Evolutionary conservation across 2,329 filamentous ascomycete genomes (phyloP).

Genomic region (Diplodia seriata): DNA sequence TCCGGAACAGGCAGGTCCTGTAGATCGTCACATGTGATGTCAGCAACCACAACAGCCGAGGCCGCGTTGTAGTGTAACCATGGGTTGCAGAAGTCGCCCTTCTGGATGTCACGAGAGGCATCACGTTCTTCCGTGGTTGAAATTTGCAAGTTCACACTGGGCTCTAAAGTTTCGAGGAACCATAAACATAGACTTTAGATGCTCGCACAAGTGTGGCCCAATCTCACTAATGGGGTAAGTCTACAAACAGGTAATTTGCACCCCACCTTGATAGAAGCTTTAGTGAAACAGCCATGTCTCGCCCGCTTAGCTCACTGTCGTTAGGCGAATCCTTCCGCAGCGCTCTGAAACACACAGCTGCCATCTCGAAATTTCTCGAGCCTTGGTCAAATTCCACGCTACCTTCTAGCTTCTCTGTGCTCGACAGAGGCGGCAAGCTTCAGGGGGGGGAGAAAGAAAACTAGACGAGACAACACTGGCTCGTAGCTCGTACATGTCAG

Average conservation of each 20-base stretch:
- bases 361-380: neutral
- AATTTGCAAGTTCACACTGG: too few species aligned
- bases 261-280: too few species aligned
- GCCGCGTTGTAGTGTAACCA: too few species aligned
- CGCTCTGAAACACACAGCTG: neutral
- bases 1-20: slow-evolving; percentile 16
- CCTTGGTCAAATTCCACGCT: neutral
- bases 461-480: neutral
- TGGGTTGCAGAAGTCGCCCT: too few species aligned
- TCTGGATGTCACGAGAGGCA: too few species aligned
- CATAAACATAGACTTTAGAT: too few species aligned
- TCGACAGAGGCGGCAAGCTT: neutral
- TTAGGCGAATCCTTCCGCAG: neutral
- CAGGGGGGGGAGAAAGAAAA: neutral
- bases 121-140: neutral
- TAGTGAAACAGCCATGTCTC: neutral
- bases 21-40: neutral
- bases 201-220: too few species aligned
- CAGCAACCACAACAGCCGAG: neutral
- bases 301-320: neutral
- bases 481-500: neutral
- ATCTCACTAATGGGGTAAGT: too few species aligned
- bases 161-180: too few species aligned
- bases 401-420: neutral
- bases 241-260: too few species aligned